Evolutionary conservation across 164 flowering plant genomes (phyloP), one percentile per base, ranked within the genome.

Genomic region (Berberis thunbergii): DNA sequence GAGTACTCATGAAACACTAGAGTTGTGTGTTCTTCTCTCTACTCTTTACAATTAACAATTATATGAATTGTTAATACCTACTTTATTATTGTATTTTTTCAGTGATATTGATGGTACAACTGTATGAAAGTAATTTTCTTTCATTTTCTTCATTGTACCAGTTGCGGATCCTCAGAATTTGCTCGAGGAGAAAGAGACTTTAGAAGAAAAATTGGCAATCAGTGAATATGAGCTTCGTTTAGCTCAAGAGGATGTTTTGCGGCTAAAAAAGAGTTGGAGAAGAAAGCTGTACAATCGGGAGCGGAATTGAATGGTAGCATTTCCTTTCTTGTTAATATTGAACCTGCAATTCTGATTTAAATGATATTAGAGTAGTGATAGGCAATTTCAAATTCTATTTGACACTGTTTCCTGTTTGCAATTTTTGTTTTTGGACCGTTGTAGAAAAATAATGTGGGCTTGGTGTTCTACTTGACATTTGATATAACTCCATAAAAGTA

Each of bases 101-200:
- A 26, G 26, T 26, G 26, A 26, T 26, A 26, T 26, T 26, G 26
- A 26, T 26, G 26, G 26, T 26, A 26, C 26, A 26, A 2, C 50
- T 48, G 50, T 48, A 62, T 55, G 6, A n/a, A 58, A 55, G 48
- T 44, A 8, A 54, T 48, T 52, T 49, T 3, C 54, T 9, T 69
- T 49, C 7, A 64, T 70, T 43, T 41, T 55, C 12, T 65, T 69
- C 44, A 59, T 65, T 65, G 45, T 69, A 72, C 61, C 84, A 94
- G 99, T 85, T 73, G 90, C 86, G 3, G 99, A 95, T 61, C 94
- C 97, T 66, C 99, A 91, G 65, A 86, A 83, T 75, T 83, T 95
- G 81, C 75, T 89, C 48, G 97, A 91, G 77, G 97, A 95, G 75
- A 95, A 89, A 75, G 88, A 85, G 77, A 76, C 78, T 68, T 9